phyloP scores from a whole-genome alignment of 192 early-diverging fungal genomes.

The Radiomyces spectabilis region DNA sequence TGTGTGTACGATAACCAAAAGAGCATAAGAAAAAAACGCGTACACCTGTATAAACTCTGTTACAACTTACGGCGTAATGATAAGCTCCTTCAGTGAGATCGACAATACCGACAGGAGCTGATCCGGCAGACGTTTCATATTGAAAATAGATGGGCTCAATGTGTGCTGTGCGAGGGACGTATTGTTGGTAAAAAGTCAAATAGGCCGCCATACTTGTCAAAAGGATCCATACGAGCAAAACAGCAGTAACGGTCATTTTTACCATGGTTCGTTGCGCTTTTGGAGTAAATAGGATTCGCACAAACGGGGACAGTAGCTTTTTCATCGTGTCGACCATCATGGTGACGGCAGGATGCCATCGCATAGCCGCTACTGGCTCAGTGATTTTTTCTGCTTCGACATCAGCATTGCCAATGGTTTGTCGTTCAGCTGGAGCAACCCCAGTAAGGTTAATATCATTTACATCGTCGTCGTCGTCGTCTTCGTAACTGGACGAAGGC shows the following conservation, averaged over 20 bases:
- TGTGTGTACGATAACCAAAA: neutral
- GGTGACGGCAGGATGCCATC: slow-evolving; percentile 9
- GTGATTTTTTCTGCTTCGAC: neutral
- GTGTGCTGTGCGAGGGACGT: slow-evolving; percentile 21
- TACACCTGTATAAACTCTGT: neutral
- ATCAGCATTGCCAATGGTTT: neutral
- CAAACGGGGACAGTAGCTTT: slow-evolving; percentile 5
- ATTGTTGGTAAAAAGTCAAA: slow-evolving; percentile 22
- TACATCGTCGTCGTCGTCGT: too few relatives aligned
- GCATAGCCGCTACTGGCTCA: neutral
- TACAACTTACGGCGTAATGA: neutral
- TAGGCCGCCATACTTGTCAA: slow-evolving; percentile 18
- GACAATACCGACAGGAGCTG: neutral
- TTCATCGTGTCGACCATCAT: neutral
- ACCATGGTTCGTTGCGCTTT: slow-evolving; percentile 17
- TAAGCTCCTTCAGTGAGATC: neutral
- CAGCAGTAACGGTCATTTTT: slow-evolving; percentile 6
- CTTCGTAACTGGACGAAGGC: neutral
- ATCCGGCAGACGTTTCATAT: neutral
- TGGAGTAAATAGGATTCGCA: slow-evolving; percentile 16
- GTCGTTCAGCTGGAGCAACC: neutral
- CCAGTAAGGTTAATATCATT: too few relatives aligned
- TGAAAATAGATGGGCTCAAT: slow-evolving; percentile 22
- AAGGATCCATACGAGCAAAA: slow-evolving; percentile 17
- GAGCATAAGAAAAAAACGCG: neutral